Evolutionary conservation across 2,329 filamentous ascomycete genomes (phyloP).

Genomic region (Metarhizium rileyi): DNA sequence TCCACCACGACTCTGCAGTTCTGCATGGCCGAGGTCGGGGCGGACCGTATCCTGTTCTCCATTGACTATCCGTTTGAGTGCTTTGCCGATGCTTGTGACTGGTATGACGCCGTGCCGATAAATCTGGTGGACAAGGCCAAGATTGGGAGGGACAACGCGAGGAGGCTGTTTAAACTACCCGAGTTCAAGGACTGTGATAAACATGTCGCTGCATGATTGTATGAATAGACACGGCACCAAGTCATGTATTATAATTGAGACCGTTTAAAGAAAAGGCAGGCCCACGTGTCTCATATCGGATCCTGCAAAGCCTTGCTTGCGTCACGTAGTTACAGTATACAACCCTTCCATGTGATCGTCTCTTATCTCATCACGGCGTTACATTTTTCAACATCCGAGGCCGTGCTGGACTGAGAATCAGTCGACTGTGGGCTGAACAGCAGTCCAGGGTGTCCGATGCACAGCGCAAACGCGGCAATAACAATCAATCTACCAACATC

Average conservation of each 20-base stretch:
- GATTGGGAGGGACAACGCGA: conserved; percentile 34
- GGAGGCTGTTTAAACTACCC: conserved; percentile 29
- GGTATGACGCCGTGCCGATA: conserved; percentile 29
- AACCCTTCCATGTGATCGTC: too few relatives aligned
- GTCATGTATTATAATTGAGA: too few relatives aligned
- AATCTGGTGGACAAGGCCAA: conserved; percentile 26
- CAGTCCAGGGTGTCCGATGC: conserved; percentile 28
- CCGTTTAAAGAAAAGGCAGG: too few relatives aligned
- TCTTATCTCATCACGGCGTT: neutral
- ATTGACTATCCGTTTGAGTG: conserved; percentile 45
- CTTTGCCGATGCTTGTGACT: conserved; percentile 30
- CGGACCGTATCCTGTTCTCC: conserved; percentile 41
- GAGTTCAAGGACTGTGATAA: conserved; percentile 21
- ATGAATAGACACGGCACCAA: too few relatives aligned
- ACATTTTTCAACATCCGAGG: neutral
- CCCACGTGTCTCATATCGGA: too few relatives aligned
- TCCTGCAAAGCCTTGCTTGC: too few relatives aligned
- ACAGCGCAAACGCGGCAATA: conserved; percentile 25
- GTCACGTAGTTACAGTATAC: too few relatives aligned
- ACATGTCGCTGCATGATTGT: neutral
- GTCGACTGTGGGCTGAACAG: neutral
- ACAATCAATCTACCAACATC: conserved; percentile 21
- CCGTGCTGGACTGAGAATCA: neutral
- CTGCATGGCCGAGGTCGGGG: conserved; percentile 36
- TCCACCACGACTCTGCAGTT: conserved; percentile 42